Conservation (phyloP, 139 green algal species). For the Diplosphaera chodatii region DNA sequence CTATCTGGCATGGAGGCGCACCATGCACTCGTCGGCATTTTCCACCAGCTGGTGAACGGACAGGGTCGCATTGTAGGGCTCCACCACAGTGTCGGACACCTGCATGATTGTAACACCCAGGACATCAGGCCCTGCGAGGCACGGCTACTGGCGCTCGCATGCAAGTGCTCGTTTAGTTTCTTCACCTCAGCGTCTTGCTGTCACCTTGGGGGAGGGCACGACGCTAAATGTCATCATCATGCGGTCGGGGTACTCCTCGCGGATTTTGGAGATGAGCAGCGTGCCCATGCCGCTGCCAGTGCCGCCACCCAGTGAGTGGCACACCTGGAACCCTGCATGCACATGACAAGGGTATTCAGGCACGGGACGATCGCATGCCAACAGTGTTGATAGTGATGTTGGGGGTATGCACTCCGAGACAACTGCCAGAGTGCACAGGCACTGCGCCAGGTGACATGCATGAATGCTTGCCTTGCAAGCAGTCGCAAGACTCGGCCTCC, state of each 20-base stretch:
- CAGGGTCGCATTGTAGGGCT: slow-evolving; percentile 86
- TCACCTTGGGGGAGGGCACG: slow-evolving; percentile 61
- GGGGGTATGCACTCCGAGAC: too few relatives aligned
- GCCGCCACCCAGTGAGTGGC: slow-evolving; percentile 92
- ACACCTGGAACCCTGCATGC: slow-evolving; percentile 92
- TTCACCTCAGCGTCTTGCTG: too few relatives aligned
- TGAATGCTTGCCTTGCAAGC: slow-evolving; percentile 79
- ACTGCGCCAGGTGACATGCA: not conserved
- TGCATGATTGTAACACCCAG: too few relatives aligned
- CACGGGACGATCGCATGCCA: too few relatives aligned
- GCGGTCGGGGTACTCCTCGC: slow-evolving; percentile 83
- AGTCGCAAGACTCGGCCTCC: slow-evolving; percentile 97
- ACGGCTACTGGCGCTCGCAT: too few relatives aligned
- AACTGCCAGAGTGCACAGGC: too few relatives aligned
- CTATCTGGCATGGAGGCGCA: slow-evolving; percentile 64
- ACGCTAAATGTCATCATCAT: slow-evolving; percentile 43
- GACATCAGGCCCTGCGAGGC: too few relatives aligned
- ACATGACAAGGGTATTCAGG: too few relatives aligned
- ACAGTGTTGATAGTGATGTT: too few relatives aligned
- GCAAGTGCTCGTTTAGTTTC: too few relatives aligned
- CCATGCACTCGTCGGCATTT: slow-evolving; percentile 96
- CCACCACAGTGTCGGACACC: slow-evolving; percentile 81
- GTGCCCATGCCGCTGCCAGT: slow-evolving; percentile 95
- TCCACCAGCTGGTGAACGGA: slow-evolving; percentile 90
- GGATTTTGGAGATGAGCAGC: slow-evolving; percentile 88